These are phyloP conservation scores for Chalciporus sp. DNA, from an alignment of 1,284 basidiomycete species.

Conservation along the genomic window DNA sequence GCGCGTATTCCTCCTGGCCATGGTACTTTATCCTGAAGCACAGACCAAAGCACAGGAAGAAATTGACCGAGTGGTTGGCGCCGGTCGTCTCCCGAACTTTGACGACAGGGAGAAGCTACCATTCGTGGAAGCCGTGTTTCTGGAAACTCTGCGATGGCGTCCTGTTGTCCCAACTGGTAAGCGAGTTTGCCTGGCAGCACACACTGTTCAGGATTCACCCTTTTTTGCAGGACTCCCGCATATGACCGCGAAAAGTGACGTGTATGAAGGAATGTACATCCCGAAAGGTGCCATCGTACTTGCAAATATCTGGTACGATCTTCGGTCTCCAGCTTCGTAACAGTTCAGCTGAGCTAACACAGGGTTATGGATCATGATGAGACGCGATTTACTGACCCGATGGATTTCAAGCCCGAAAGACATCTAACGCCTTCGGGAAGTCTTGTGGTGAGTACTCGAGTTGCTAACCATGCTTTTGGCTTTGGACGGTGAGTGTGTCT, in stretches of 20 bases:
- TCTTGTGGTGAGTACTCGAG: not conserved
- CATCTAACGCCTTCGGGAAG: conserved; percentile 15
- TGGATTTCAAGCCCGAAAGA: conserved; percentile 30
- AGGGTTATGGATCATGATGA: conserved; percentile 14
- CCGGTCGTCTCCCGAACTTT: conserved; percentile 32
- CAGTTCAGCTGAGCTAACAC: conserved; percentile 5
- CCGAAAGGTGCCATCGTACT: conserved; percentile 33
- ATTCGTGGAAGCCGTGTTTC: conserved; percentile 29
- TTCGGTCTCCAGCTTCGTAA: not conserved
- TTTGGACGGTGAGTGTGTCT: conserved; percentile 29
- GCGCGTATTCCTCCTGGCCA: conserved; percentile 30
- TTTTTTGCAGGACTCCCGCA: conserved; percentile 28
- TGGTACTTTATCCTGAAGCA: conserved; percentile 33
- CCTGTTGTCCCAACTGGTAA: conserved; percentile 26
- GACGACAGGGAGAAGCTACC: conserved; percentile 27
- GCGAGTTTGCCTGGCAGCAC: conserved; percentile 1
- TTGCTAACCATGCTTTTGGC: conserved; percentile 15
- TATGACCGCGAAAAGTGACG: conserved; percentile 25
- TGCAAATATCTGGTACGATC: conserved; percentile 30
- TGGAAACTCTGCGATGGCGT: conserved; percentile 31
- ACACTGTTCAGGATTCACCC: no score
- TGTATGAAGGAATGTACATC: conserved; percentile 36
- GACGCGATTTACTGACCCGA: conserved; percentile 16
- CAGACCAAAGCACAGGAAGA: conserved; percentile 30
- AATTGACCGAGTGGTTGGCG: conserved; percentile 30